Evolutionary conservation across 352 stramenopile genomes (phyloP).

Genomic region (Plasmopara muralis): DNA sequence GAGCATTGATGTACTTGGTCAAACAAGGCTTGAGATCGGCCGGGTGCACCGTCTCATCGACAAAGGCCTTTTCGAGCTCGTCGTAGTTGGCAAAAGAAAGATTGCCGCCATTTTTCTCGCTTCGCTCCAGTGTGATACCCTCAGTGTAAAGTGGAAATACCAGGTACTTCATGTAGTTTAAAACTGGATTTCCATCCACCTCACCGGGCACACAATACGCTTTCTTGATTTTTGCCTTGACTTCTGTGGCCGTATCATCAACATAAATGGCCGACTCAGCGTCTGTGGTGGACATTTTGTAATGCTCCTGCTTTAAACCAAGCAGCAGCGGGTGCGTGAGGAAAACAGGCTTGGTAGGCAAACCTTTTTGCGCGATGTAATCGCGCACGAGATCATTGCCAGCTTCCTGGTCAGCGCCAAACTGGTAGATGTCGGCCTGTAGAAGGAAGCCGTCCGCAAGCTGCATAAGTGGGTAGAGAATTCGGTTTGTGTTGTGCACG

Average conservation of each 20-base stretch:
- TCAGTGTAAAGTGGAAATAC: constrained; percentile 85
- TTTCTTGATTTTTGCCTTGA: constrained; percentile 99
- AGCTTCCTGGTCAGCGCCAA: constrained; percentile 96
- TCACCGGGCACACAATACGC: constrained; percentile 93
- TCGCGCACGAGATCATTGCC: constrained; percentile 94
- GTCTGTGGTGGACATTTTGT: constrained; percentile 99
- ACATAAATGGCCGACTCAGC: constrained; percentile 98
- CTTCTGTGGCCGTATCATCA: constrained; percentile 91
- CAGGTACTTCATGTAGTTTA: constrained; percentile 96
- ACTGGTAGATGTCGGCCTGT: constrained; percentile 98
- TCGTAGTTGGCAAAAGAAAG: constrained; percentile 86
- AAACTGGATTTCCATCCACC: constrained; percentile 89
- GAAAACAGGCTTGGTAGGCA: constrained; percentile 83
- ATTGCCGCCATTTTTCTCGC: constrained; percentile 79
- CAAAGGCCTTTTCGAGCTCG: constrained; percentile 90
- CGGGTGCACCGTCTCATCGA: constrained; percentile 89
- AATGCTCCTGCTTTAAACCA: constrained; percentile 97
- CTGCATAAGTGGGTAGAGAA: constrained; percentile 98
- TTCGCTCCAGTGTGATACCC: constrained; percentile 71
- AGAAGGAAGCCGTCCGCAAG: constrained; percentile 98
- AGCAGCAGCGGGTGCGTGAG: constrained; percentile 97
- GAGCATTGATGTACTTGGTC: constrained; percentile 88
- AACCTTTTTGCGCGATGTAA: constrained; percentile 91
- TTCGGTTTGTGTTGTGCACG: constrained; percentile 88
- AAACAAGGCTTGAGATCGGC: constrained; percentile 95